Base-by-base conservation (phyloP, 768 basidiomycete genomes). In the Termitomyces sp. region DNA sequence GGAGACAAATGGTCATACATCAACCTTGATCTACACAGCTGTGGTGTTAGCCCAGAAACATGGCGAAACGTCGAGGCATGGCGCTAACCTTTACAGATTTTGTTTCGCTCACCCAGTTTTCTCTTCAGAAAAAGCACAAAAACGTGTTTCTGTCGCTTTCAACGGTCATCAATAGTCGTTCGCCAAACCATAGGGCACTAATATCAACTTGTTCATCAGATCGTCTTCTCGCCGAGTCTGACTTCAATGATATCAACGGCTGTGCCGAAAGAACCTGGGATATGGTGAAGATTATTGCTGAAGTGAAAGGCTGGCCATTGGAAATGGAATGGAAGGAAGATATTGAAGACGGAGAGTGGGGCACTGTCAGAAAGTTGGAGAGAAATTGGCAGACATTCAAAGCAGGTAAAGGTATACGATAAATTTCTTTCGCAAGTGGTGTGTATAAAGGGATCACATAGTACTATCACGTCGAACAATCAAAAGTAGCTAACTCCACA, bases 81-180 rank as follows among this genome's bases (percentile, higher is more conserved):
- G 64, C 42, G 38, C 43, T 12, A 43, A 20, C 20, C n/a, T 50
- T 45, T 23, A 39, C 12, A 5, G 7, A 31, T 29, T 47, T 46
- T 20, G 6, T 12, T 18, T 33, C 20, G 23, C 54, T 61, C 51
- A 62, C 41, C 6, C 32, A n/a, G 2, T 38, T 7, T 32, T 47
- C 12, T 39, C 20, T 25, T 42, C 31, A 94, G 88, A 85, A 76
- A 70, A 76, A 70, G 43, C 84, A 94, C 58, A 63, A 71, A 5
- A 98, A 98, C 68, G 76, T 86, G 48, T 99, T 85, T 71, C 76
- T 96, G 52, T 98, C 95, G 0, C 75, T 96, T 11, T 97, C 95
- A 1, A 91, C 88, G 0, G 84, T 81, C 54, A 91, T 96, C 63
- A 96, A 96, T 57, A 74, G 81, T 20, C 84, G 88, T 38, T 88